These are phyloP conservation scores for Hansenula anomala DNA, from an alignment of 1,139 yeast species.

Conservation along the genomic window DNA sequence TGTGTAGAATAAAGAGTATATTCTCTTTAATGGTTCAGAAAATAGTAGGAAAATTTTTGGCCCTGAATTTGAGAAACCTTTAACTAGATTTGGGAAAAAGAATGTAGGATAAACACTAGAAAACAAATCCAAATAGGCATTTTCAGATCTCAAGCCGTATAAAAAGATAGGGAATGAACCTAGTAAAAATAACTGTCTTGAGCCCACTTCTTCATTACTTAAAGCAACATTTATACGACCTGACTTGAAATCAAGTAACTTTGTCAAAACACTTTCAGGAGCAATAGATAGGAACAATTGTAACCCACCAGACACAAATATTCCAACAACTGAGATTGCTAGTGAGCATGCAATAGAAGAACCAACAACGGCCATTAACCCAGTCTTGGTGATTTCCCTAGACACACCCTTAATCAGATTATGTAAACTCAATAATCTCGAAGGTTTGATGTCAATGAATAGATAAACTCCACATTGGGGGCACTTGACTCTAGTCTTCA, in stretches of 20 bases:
- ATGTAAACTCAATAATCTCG: slow-evolving; percentile 22
- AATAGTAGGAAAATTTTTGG: slow-evolving; percentile 12
- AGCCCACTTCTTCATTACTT: slow-evolving; percentile 22
- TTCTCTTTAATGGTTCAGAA: slow-evolving; percentile 31
- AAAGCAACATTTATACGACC: slow-evolving; percentile 26
- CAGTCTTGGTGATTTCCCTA: slow-evolving; percentile 15
- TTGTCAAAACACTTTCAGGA: slow-evolving; percentile 28
- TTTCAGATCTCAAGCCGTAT: slow-evolving; percentile 12
- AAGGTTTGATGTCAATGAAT: slow-evolving; percentile 23
- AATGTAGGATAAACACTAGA: slow-evolving; percentile 11
- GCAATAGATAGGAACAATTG: slow-evolving; percentile 15
- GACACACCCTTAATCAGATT: slow-evolving; percentile 18
- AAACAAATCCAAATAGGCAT: neutral
- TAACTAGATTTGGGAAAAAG: slow-evolving; percentile 3
- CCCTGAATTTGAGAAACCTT: slow-evolving; percentile 6
- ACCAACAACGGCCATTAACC: slow-evolving; percentile 20
- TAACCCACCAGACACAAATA: slow-evolving; percentile 28
- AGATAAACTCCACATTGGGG: slow-evolving; percentile 41
- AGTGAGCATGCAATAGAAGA: slow-evolving; percentile 24
- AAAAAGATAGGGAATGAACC: slow-evolving; percentile 25
- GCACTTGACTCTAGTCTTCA: slow-evolving; percentile 25
- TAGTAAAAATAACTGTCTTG: slow-evolving; percentile 20
- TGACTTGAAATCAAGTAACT: slow-evolving; percentile 29
- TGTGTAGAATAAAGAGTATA: slow-evolving; percentile 28
- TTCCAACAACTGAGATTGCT: slow-evolving; percentile 20